Conservation (phyloP, 169 alveolate genomes). For the Plasmodium yoelii region DNA sequence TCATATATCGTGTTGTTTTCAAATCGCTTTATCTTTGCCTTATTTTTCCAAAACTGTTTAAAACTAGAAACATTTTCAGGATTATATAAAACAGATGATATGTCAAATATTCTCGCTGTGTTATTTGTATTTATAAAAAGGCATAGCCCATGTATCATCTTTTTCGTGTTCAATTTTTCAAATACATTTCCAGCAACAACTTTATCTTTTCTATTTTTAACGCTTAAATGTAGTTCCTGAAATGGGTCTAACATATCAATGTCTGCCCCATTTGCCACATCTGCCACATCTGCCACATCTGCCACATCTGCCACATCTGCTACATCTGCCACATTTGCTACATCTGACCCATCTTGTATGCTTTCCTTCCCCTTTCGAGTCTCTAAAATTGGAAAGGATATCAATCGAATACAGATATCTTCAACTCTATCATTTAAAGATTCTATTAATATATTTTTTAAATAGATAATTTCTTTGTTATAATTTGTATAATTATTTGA, state of each 20-base stretch:
- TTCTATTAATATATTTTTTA: conserved; percentile 7
- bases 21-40: conserved; percentile 28
- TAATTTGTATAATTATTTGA: conserved; percentile 14
- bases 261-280: too few species aligned
- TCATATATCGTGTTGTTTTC: conserved; percentile 66
- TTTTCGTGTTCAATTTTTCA: neutral
- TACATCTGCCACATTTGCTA: too few species aligned
- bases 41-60: conserved; percentile 35
- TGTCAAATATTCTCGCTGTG: conserved; percentile 11
- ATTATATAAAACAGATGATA: conserved; percentile 3
- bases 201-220: too few species aligned
- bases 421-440: conserved; percentile 32
- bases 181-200: neutral
- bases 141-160: conserved; percentile 6
- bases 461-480: neutral
- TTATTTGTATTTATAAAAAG: conserved; percentile 44
- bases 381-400: conserved; percentile 1
- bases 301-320: too few species aligned
- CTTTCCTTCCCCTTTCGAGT: neutral
- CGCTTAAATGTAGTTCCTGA: neutral
- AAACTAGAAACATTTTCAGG: conserved; percentile 32
- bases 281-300: too few species aligned
- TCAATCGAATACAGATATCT: conserved; percentile 13
- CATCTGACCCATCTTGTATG: too few species aligned
- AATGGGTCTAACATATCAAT: neutral